Evolutionary conservation across 805 yeast species (phyloP).

Genomic region (Naumovozyma castellii): DNA sequence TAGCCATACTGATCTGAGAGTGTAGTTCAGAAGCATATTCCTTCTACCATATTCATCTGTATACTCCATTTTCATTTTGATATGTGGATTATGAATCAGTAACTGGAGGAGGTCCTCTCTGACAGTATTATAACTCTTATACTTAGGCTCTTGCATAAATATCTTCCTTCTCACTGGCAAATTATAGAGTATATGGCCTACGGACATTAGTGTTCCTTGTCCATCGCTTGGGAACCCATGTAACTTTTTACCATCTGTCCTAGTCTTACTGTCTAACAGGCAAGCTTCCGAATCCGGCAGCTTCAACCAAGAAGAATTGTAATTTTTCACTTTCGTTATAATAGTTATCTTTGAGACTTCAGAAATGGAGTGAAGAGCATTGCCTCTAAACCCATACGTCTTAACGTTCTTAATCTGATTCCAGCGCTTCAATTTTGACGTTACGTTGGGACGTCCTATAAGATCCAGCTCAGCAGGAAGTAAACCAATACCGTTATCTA

Average conservation of each 20-base stretch:
- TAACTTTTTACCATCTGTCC: too few species aligned
- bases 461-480: slow-evolving; percentile 35
- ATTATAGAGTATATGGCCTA: slow-evolving; percentile 17
- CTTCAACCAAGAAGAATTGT: slow-evolving; percentile 27
- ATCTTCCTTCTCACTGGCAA: slow-evolving; percentile 22
- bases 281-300: too few species aligned
- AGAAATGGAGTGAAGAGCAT: slow-evolving; percentile 51
- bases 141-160: slow-evolving; percentile 7
- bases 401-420: slow-evolving; percentile 31
- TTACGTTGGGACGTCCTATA: slow-evolving; percentile 41
- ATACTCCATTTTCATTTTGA: slow-evolving; percentile 7
- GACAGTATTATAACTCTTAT: slow-evolving; percentile 6
- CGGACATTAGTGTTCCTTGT: slow-evolving; percentile 18
- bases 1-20: neutral
- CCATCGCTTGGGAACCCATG: neutral
- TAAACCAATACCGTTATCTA: slow-evolving; percentile 72
- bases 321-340: slow-evolving; percentile 34
- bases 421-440: slow-evolving; percentile 42
- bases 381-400: slow-evolving; percentile 67
- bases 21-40: slow-evolving; percentile 4
- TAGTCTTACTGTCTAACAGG: too few species aligned
- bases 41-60: slow-evolving; percentile 2
- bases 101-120: slow-evolving; percentile 17
- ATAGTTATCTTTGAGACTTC: slow-evolving; percentile 39
- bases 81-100: slow-evolving; percentile 11